Evolutionary conservation across 306 rosid species (phyloP).

Genomic region (Carpinus viminea): DNA sequence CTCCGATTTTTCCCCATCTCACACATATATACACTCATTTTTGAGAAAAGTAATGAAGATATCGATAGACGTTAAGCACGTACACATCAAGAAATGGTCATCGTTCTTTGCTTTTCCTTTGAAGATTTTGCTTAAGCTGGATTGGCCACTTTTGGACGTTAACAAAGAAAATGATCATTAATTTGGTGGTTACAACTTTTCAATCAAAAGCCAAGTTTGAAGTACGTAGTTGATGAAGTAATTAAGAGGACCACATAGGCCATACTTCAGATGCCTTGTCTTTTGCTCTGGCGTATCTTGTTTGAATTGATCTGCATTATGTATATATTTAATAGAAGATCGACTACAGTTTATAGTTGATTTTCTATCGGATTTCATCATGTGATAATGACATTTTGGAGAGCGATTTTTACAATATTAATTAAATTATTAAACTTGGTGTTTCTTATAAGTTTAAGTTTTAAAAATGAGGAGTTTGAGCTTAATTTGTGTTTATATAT

Average conservation of each 20-base stretch:
- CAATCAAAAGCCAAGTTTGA: not conserved
- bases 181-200: slow-evolving; percentile 2
- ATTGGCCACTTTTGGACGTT: not conserved
- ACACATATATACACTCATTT: no score
- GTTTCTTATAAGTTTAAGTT: no score
- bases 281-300: not conserved
- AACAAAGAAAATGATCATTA: not conserved
- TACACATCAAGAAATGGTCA: not conserved
- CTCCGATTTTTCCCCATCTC: not conserved
- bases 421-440: no score
- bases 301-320: not conserved
- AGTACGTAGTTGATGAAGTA: slow-evolving; percentile 1
- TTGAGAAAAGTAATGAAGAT: not conserved
- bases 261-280: not conserved
- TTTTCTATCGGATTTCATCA: not conserved
- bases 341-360: not conserved
- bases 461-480: no score
- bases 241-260: no score
- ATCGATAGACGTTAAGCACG: not conserved
- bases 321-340: not conserved
- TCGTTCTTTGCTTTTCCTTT: slow-evolving; percentile 5
- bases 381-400: not conserved
- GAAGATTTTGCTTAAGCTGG: slow-evolving; percentile 1
- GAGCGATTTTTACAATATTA: not conserved
- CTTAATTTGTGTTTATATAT: no score